Evolutionary conservation across 345 rosid species (phyloP).

Genomic region (Murraya koenigii): DNA sequence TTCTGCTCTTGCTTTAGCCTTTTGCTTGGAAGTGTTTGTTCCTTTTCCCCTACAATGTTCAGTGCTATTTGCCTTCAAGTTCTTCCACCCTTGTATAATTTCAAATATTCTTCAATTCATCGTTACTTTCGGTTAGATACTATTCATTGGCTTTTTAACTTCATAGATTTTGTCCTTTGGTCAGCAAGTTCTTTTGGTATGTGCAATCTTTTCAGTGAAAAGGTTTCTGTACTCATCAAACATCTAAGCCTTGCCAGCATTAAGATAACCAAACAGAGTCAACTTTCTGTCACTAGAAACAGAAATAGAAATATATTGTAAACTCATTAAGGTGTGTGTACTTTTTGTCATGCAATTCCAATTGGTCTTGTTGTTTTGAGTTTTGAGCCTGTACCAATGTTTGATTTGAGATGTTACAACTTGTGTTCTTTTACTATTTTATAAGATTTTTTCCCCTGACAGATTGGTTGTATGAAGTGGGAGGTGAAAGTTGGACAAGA

Average conservation of each 20-base stretch:
- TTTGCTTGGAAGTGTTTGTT: background rate
- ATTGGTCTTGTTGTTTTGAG: background rate
- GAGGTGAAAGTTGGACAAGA: background rate
- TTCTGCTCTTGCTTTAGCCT: background rate
- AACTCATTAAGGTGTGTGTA: background rate
- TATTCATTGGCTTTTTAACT: background rate
- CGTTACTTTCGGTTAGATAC: background rate
- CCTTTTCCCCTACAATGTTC: background rate
- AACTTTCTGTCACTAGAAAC: background rate
- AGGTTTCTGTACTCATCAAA: background rate
- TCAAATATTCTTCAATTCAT: background rate
- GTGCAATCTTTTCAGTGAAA: background rate
- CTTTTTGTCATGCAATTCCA: background rate
- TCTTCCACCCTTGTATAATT: background rate
- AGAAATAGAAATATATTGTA: background rate
- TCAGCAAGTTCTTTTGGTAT: background rate
- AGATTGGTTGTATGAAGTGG: background rate
- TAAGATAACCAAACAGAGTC: background rate
- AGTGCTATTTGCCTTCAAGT: background rate
- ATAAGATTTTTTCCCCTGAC: background rate
- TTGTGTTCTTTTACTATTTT: background rate
- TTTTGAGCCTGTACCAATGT: background rate
- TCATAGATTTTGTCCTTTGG: background rate
- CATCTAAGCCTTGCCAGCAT: background rate
- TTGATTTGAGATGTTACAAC: background rate